Evolutionary conservation across 371 early-diverging fungal genomes (phyloP), one percentile per base, ranked within the genome.

Genomic region (Mortierella sp.): DNA sequence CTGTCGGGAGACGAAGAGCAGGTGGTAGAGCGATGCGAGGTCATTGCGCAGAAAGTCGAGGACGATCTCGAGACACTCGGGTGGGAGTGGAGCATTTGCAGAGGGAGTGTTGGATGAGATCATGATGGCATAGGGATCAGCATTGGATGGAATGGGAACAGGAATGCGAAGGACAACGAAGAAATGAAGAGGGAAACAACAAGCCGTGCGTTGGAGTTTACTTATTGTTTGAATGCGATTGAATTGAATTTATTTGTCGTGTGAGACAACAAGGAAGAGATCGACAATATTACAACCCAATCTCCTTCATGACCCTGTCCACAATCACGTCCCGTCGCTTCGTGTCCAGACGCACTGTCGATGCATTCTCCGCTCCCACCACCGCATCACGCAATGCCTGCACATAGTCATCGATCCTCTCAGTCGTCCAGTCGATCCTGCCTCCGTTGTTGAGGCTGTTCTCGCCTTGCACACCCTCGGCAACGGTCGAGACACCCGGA

Each of bases 51-150:
- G 43, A 39, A 19, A 46, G 17, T 30, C 56, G n/a, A 73, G 17
- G 50, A 73, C 59, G 50, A 63, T 44, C 56, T 73, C 75, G 49
- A 73, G 75, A 41, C 75, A 73, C 49, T 73, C 75, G 14, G 54
- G 44, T 19, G 75, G 75, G 5, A 73, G 41, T 21, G 23, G 31
- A 15, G 54, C 43, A 7, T 58, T 19, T 26, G 58, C 1, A 9
- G 41, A 34, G 7, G 37, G 37, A 7, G 37, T 7, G 14, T 34
- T 34, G 37, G 4, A 7, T 14, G 37, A 34, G 37, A 34, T n/a
- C n/a, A n/a, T n/a, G n/a, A n/a, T n/a, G n/a, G n/a, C n/a, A n/a
- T n/a, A n/a, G n/a, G n/a, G n/a, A n/a, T n/a, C n/a, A 4, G 37
- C 11, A 34, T 11, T 34, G 37, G 11, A 34, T 46, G 21, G 47